Evolutionary conservation across 805 yeast genomes (phyloP), one percentile per base, ranked within the genome.

Genomic region (Starmerella apicola): DNA sequence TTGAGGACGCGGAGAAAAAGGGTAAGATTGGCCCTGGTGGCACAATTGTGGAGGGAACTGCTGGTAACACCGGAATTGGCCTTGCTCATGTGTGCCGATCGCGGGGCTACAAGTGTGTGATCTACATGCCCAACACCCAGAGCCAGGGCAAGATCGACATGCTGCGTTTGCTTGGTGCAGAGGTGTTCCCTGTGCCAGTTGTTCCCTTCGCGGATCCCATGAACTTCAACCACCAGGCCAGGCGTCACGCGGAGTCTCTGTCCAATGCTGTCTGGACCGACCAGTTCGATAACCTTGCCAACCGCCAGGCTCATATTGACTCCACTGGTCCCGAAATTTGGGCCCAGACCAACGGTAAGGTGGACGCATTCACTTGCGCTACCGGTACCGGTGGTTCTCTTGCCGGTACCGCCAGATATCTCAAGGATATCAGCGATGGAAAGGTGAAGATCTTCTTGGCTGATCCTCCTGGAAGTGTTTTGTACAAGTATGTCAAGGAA

Each of bases 21-120:
- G 67, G 67, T 12, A 61, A 69, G 40, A 65, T 84, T 41, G 57
- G 63, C 42, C 73, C 84, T 3, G 91, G 93, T 7, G 94, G 91
- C 25, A 84, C 94, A 2, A 73, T 84, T 23, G 86, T 84, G 15
- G 95, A 84, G 60, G 94, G 94, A 6, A 83, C 95, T 10, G 95
- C 95, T 3, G 95, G 95, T 24, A 84, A 84, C 62, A 84, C 95
- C n/a, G 95, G 95, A 15, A 84, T 84, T 50, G 95, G 95, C 1
- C 64, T 84, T 41, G 95, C 94, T 5, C 78, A 74, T 49, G 59
- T 65, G 33, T 81, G 93, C 56, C 67, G 94, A 26, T 71, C 86
- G 35, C 73, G 78, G 51, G 94, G 94, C 23, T 84, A 84, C 66
- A 72, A 78, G 41, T 76, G 91, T 58, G 76, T 84, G 36, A 80